Evolutionary conservation across 768 basidiomycete genomes (phyloP).

Genomic region (Mycena metata): DNA sequence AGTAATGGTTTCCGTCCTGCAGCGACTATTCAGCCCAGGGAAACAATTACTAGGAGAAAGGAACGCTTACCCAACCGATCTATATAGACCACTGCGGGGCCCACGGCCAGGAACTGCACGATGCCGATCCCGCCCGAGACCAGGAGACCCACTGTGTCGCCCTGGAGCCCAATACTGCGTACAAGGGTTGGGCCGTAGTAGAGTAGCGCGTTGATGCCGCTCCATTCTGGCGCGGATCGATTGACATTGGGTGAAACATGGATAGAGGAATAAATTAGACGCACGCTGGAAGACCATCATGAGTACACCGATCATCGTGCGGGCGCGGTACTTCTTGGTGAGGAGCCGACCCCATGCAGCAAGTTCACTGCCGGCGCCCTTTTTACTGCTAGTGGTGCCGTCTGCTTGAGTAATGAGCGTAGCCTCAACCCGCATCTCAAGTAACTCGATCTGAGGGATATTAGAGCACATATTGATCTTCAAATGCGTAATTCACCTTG

Average conservation of each 20-base stretch:
- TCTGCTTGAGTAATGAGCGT: conserved; percentile 57
- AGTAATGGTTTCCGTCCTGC: conserved; percentile 76
- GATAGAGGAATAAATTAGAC: conserved; percentile 39
- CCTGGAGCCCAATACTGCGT: conserved; percentile 70
- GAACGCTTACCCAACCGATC: conserved; percentile 67
- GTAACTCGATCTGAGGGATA: conserved; percentile 68
- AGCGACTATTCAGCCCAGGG: neutral
- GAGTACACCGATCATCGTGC: conserved; percentile 78
- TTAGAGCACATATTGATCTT: too few relatives aligned
- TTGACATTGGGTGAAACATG: neutral
- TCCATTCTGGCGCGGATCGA: conserved; percentile 72
- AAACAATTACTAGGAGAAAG: neutral
- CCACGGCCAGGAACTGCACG: conserved; percentile 80
- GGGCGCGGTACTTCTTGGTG: conserved; percentile 62
- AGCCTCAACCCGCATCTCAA: conserved; percentile 82
- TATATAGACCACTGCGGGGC: conserved; percentile 80
- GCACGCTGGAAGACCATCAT: conserved; percentile 90
- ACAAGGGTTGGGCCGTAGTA: conserved; percentile 87
- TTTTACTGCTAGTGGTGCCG: conserved; percentile 29
- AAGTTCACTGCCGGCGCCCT: conserved; percentile 50
- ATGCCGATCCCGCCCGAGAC: conserved; percentile 85
- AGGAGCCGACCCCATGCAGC: conserved; percentile 71
- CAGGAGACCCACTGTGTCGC: conserved; percentile 71
- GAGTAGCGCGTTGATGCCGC: conserved; percentile 86
- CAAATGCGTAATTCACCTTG: conserved; percentile 53